Evolutionary conservation across 768 basidiomycete species (phyloP), one percentile per base, ranked within the genome.

Genomic region (Russula ochroleuca): DNA sequence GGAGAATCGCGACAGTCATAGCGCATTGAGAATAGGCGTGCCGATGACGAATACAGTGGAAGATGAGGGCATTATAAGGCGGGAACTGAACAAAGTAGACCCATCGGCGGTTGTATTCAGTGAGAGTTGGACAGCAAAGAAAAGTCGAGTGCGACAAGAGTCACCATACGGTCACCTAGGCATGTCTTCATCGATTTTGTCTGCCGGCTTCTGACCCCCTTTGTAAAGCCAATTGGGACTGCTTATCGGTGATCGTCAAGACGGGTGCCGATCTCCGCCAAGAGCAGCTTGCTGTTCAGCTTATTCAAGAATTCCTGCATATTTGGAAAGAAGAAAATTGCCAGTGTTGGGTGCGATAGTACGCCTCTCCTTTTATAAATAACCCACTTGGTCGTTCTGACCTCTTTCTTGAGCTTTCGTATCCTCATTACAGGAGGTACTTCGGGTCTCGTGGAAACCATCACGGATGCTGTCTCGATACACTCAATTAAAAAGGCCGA

Each of bases 401-500:
- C 48, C 50, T 3, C 37, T 63, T 53, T 38, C 17, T 55, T 28
- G n/a, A 97, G 95, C 75, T 98, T 98, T 81, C 88, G 92, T 4
- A 99, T 99, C 63, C 75, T 98, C 63, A 96, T 98, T 66, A 97
- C 94, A 1, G 94, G 95, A 6, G 91, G 89, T 51, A 84, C 84
- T 3, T 98, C 97, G 14, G 97, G 95, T 25, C 75, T 99, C 55
- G 93, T 99, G 0, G 97, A 99, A 76, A 99, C 97, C 0, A 98
- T 99, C 68, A 98, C 94, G 4, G 97, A 99, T 69, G 91, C 96
- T 0, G 94, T 98, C 0, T 98, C 97, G 5, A 93, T 99, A 69
- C 97, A 99, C 73, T 98, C 97, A 1, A 97, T 99, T 74, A 99
- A 99, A 80, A 99, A 99, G 76, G 90, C 93, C 3, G 96, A 97